phyloP scores from a whole-genome alignment of 495 filamentous ascomycete genomes.

The Trichoderma erinaceum region DNA sequence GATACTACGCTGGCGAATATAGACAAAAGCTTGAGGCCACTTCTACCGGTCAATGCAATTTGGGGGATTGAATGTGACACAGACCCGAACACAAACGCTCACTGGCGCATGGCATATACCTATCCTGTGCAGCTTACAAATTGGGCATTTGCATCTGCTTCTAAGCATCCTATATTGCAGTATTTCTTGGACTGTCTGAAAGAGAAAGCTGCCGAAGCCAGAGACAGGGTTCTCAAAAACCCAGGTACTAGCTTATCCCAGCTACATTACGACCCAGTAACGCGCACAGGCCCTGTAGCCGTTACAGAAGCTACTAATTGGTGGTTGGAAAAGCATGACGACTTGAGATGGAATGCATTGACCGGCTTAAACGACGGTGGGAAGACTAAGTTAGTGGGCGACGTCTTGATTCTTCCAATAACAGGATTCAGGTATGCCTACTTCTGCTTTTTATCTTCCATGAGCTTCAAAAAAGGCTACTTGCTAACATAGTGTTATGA shows the following conservation, averaged over 20 bases:
- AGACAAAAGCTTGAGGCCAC: neutral
- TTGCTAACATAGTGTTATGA: neutral
- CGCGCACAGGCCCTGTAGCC: neutral
- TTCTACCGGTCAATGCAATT: neutral
- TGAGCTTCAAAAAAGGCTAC: no score
- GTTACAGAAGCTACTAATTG: neutral
- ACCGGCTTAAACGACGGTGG: neutral
- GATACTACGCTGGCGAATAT: neutral
- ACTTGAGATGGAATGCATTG: neutral
- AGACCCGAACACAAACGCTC: neutral
- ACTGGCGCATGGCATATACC: neutral
- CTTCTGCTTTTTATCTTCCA: no score
- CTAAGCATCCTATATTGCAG: neutral
- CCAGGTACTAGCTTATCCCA: neutral
- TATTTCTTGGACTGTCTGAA: neutral
- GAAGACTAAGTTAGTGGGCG: neutral
- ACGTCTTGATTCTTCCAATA: neutral
- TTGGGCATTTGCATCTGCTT: neutral
- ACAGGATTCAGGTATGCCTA: neutral
- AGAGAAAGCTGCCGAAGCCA: neutral
- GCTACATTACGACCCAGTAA: neutral
- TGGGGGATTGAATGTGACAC: conserved; percentile 1
- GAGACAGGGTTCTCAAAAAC: neutral
- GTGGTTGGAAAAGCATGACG: neutral
- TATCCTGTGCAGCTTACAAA: neutral